Percentiles rank a stretch among this genome's conserved stretches.
These are phyloP conservation scores for Syzygium syzygioides DNA, from an alignment of 441 rosid genomes.

Conservation along the genomic window DNA sequence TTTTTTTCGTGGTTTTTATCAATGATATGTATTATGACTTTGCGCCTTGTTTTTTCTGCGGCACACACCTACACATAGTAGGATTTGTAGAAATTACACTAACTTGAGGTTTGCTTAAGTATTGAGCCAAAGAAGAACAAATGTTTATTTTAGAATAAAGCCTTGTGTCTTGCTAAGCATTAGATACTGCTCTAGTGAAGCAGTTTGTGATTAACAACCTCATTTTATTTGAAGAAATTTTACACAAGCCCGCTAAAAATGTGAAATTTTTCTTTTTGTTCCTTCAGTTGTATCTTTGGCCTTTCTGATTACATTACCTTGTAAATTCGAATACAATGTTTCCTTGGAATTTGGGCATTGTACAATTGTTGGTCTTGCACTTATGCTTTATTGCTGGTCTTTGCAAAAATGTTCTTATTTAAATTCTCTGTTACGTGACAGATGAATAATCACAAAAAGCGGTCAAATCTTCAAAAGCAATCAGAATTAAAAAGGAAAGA, in stretches of 20 bases:
- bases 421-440: conserved; percentile 22
- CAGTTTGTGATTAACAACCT: background rate
- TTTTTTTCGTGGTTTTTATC: background rate
- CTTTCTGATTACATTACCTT: background rate
- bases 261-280: background rate
- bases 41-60: background rate
- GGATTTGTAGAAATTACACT: background rate
- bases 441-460: conserved; percentile 38
- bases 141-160: background rate
- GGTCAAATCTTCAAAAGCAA: conserved; percentile 27
- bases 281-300: background rate
- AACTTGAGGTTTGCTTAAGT: background rate
- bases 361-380: background rate
- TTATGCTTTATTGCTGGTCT: background rate
- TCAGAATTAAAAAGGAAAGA: conserved; percentile 41
- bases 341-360: background rate
- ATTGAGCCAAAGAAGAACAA: background rate
- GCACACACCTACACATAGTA: background rate
- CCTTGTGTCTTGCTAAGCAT: background rate
- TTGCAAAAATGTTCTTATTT: background rate
- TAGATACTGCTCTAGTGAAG: background rate
- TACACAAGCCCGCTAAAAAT: background rate
- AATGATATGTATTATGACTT: background rate
- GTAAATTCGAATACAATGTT: background rate
- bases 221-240: background rate